These are phyloP conservation scores for Salicornia ramosissima DNA, from an alignment of 148 eudicot species.

Conservation along the genomic window DNA sequence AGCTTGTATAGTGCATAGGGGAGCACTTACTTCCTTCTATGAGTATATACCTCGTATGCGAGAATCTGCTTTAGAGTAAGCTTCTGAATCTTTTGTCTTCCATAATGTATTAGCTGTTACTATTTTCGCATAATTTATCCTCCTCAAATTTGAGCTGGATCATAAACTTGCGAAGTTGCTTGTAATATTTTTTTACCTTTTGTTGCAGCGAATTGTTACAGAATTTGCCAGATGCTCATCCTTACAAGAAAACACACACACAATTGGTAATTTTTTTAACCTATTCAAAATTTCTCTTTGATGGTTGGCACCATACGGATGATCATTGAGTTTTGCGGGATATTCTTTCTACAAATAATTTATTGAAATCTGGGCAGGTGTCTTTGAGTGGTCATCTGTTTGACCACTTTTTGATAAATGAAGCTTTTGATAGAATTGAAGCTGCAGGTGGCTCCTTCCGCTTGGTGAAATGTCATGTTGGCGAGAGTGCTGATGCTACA, in stretches of 20 bases:
- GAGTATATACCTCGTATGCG: slow-evolving; percentile 92
- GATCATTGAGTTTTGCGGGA: too few species aligned
- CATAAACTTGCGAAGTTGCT: background rate
- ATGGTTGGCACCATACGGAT: too few species aligned
- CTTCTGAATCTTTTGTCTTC: slow-evolving; percentile 17
- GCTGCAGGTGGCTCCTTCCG: slow-evolving; percentile 94
- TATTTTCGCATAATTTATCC: background rate
- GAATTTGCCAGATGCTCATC: slow-evolving; percentile 33
- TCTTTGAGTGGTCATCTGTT: slow-evolving; percentile 95
- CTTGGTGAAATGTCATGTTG: slow-evolving; percentile 81
- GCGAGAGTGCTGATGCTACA: slow-evolving; percentile 68
- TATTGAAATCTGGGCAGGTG: slow-evolving; percentile 47
- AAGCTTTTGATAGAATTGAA: slow-evolving; percentile 95
- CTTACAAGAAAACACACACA: slow-evolving; percentile 55
- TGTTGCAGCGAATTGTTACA: slow-evolving; percentile 55
- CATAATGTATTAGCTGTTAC: background rate
- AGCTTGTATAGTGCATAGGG: slow-evolving; percentile 84
- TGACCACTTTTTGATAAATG: slow-evolving; percentile 87
- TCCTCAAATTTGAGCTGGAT: background rate
- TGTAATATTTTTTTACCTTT: background rate
- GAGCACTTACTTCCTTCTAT: slow-evolving; percentile 67
- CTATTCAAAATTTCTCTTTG: too few species aligned
- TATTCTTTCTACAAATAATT: too few species aligned
- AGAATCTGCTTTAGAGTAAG: slow-evolving; percentile 69
- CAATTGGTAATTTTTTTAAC: slow-evolving; percentile 43